phyloP scores from a whole-genome alignment of 179 eudicot genomes.

The Corrigiola litoralis region DNA sequence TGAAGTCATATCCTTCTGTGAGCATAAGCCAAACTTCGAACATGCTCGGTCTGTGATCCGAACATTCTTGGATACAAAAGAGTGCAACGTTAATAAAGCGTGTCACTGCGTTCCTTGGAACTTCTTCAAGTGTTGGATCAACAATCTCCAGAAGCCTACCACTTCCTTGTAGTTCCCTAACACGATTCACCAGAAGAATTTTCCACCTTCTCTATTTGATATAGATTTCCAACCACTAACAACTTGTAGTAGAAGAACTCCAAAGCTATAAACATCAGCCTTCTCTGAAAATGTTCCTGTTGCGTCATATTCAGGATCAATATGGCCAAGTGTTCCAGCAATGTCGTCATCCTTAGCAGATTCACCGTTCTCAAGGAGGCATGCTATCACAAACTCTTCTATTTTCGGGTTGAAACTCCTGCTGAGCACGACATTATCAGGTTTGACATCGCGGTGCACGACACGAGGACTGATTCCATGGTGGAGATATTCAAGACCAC shows the following conservation, averaged over 20 bases:
- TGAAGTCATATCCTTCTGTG: neutral
- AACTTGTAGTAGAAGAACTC: slow-evolving; percentile 50
- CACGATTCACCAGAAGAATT: neutral
- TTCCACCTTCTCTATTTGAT: no score
- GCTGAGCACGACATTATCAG: slow-evolving; percentile 49
- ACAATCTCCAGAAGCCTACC: neutral
- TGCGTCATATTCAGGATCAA: slow-evolving; percentile 78
- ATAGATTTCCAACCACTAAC: slow-evolving; percentile 45
- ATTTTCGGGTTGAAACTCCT: slow-evolving; percentile 39
- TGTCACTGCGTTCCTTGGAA: neutral
- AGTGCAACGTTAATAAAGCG: neutral
- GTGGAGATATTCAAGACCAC: slow-evolving; percentile 73
- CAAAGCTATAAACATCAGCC: slow-evolving; percentile 81
- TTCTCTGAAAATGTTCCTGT: slow-evolving; percentile 75
- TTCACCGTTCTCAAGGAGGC: slow-evolving; percentile 40
- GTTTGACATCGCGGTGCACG: slow-evolving; percentile 72
- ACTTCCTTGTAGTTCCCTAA: neutral
- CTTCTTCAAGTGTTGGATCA: neutral
- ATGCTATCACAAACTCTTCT: slow-evolving; percentile 40
- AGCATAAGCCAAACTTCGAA: neutral
- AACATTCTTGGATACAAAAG: neutral
- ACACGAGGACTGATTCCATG: slow-evolving; percentile 64
- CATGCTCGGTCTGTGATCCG: slow-evolving; percentile 3
- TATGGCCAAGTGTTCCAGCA: slow-evolving; percentile 89
- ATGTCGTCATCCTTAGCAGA: slow-evolving; percentile 77